Percentiles rank a stretch among this genome's conserved stretches.
Evolutionary conservation across 495 filamentous ascomycete genomes (phyloP).

Genomic region (Friedmanniomyces endolithicus): DNA sequence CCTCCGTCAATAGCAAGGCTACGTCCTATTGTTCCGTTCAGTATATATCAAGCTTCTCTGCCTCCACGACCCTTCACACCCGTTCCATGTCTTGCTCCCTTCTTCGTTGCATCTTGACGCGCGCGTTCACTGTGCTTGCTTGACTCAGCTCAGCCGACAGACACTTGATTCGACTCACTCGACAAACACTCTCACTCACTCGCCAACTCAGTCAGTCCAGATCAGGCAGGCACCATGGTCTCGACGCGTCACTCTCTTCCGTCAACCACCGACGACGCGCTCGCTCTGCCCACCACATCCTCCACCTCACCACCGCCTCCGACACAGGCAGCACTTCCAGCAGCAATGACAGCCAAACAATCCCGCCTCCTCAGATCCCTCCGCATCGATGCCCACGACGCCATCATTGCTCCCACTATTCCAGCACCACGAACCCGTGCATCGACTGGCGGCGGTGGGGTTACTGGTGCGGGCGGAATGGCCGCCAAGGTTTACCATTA

Average conservation of each 20-base stretch:
- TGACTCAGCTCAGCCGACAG: too few relatives aligned
- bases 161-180: not conserved
- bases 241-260: conserved; percentile 10
- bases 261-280: not conserved
- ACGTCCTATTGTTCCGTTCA: too few relatives aligned
- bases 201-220: not conserved
- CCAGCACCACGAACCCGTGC: too few relatives aligned
- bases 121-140: too few relatives aligned
- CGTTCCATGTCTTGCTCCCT: too few relatives aligned
- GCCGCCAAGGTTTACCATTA: conserved; percentile 5
- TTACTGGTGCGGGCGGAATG: not conserved
- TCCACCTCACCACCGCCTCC: not conserved
- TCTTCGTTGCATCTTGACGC: not conserved
- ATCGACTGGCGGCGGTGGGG: not conserved
- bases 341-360: not conserved
- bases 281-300: not conserved
- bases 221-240: conserved; percentile 1
- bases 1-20: too few relatives aligned
- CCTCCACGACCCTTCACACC: too few relatives aligned
- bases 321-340: not conserved
- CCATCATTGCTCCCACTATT: not conserved
- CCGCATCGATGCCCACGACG: not conserved
- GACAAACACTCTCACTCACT: not conserved
- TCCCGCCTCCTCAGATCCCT: not conserved
- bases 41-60: too few relatives aligned